Base-by-base conservation (phyloP, 192 early-diverging fungal species). In the Borealophlyctis nickersoniae region DNA sequence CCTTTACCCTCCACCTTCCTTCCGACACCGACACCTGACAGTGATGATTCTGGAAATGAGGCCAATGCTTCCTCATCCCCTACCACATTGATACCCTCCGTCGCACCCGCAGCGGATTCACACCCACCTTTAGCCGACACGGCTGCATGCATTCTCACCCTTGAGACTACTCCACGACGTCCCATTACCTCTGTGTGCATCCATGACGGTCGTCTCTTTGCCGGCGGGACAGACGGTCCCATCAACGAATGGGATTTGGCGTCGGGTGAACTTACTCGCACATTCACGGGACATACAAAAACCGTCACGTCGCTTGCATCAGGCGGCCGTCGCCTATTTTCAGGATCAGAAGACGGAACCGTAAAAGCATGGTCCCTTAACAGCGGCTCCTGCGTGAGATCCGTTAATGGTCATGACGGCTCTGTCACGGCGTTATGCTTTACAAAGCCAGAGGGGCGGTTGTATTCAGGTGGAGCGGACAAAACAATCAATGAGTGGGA, bases 401-500 rank as follows among this genome's bases (percentile, higher is more conserved):
- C 50, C 5, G 27, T 71, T 24, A n/a, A 34, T 4, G 67, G 31
- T 4, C 69, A 71, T 23, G 50, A 23, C 26, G 69, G 69, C 7
- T 31, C 52, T 28, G 57, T 71, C 56, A 65, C 62, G 16, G 69
- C 69, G 30, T 28, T 71, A 50, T 36, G 32, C 29, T 14, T 36
- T 28, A 35, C 57, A n/a, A n/a, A n/a, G 11, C 23, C 23, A 27
- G 64, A 63, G 13, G 56, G 35, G 33, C 9, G 36, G 14, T 31
- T 74, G 48, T 74, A 60, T 34, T 39, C 63, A 32, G 67, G 54
- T 24, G 73, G 73, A 14, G 60, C 22, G 2, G 73, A 75, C 36
- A 59, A 66, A 1, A 50, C 53, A 1, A 34, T 75, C 58, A 75
- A 71, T 55, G 73, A 74, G 31, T 74, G 72, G 72, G 72, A 74